These are phyloP conservation scores for Apocynum venetum DNA, from an alignment of 257 asterid genomes.

Conservation along the genomic window DNA sequence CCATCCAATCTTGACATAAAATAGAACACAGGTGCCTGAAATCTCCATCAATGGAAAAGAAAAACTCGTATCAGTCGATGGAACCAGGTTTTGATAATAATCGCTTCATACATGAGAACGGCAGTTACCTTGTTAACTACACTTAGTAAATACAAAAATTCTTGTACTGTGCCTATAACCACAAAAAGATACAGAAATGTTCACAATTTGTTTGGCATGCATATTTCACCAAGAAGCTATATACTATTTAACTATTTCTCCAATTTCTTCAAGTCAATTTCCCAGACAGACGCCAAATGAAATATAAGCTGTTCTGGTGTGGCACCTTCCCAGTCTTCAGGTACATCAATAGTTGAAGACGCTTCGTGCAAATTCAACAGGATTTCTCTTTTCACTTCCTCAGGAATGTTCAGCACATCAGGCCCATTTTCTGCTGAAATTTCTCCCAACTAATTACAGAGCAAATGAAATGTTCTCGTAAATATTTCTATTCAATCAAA, in stretches of 20 bases:
- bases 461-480: slow-evolving; percentile 2
- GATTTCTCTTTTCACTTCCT: slow-evolving; percentile 68
- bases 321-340: slow-evolving; percentile 96
- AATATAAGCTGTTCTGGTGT: slow-evolving; percentile 65
- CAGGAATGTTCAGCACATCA: slow-evolving; percentile 56
- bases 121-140: background rate
- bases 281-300: slow-evolving; percentile 92
- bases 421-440: slow-evolving; percentile 66
- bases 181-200: background rate
- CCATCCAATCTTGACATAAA: no score
- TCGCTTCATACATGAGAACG: background rate
- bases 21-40: no score
- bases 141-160: background rate
- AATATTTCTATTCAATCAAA: background rate
- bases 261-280: slow-evolving; percentile 66
- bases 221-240: background rate
- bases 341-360: slow-evolving; percentile 50
- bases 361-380: slow-evolving; percentile 72
- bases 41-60: background rate
- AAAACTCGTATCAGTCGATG: background rate
- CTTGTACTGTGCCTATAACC: background rate
- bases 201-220: background rate
- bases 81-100: background rate
- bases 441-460: slow-evolving; percentile 61
- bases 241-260: slow-evolving; percentile 35